Base-by-base conservation (phyloP, 768 basidiomycete genomes). In the Galerina marginata region DNA sequence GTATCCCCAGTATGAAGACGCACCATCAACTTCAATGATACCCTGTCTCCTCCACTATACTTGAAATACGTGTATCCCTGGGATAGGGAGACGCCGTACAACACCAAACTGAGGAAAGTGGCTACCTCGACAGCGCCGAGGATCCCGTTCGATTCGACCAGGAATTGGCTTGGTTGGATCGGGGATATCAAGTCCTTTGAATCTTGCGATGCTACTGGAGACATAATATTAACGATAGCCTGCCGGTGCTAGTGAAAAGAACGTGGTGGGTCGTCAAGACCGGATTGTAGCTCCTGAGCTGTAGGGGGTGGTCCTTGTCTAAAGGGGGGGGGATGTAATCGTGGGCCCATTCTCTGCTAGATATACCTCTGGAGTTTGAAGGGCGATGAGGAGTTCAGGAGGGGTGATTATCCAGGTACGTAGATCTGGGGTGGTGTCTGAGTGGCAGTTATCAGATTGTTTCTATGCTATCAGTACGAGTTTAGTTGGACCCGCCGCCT, bases 1-100 rank as follows among this genome's bases (percentile, higher is more conserved):
- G 36, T 26, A 26, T 16, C 6, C 26, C 9, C 9, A 33, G 45
- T 10, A n/a, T 15, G 43, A 25, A 11, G 38, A 47, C 65, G 36
- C 25, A 67, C 65, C 54, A 67, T 51, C 23, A 60, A 7, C 33
- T 67, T 67, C 29, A 64, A n/a, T 3, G 25, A 4, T 6, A 48
- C n/a, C 14, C 51, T 42, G 40, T 67, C 65, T 6, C 43, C 39
- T 14, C 15, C 26, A 10, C 33, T 33, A 20, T 46, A 23, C 9
- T 42, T 40, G 39, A 62, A 67, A 45, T 62, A 67, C 7, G 60
- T 60, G 47, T 64, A 67, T 3, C 62, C 65, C 29, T 67, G 65
- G 3, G 60, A 53, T 12, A 67, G 46, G 12, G 60, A 60, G 16
- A 67, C 60, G 3, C 65, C 65, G 26, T 51, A 64, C 6, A 67